These are phyloP conservation scores for Neurospora africana DNA, from an alignment of 495 filamentous ascomycete species.

Conservation along the genomic window DNA sequence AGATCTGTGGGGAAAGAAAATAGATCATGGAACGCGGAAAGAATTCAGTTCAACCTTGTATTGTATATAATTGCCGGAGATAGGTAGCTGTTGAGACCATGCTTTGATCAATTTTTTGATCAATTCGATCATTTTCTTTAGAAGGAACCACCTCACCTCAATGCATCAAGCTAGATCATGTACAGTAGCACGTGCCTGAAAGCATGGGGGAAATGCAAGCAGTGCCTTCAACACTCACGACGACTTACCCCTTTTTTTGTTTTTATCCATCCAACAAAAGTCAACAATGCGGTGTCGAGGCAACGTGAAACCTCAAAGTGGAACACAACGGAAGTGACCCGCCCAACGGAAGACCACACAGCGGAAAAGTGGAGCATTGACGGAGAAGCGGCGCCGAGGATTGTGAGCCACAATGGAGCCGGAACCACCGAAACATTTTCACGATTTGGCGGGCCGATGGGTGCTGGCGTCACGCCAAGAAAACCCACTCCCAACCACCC, in stretches of 20 bases:
- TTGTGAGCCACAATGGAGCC: background rate
- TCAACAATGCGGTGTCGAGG: background rate
- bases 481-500: background rate
- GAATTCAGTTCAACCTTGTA: too few relatives aligned
- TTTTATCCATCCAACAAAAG: background rate
- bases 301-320: background rate
- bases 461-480: background rate
- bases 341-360: background rate
- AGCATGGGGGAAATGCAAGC: background rate
- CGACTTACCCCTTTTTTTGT: background rate
- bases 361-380: background rate
- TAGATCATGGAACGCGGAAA: too few relatives aligned
- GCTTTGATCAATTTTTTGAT: background rate
- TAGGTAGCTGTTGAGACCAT: too few relatives aligned
- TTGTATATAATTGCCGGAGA: too few relatives aligned
- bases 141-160: background rate
- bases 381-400: background rate
- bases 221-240: background rate
- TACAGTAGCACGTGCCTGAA: background rate
- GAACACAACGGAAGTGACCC: background rate
- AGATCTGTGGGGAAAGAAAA: too few relatives aligned
- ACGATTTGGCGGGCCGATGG: background rate
- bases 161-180: background rate
- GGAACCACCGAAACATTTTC: background rate
- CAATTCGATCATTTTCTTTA: background rate